Conservation (phyloP, 257 asterid genomes). For the Cynanchum wilfordii region DNA sequence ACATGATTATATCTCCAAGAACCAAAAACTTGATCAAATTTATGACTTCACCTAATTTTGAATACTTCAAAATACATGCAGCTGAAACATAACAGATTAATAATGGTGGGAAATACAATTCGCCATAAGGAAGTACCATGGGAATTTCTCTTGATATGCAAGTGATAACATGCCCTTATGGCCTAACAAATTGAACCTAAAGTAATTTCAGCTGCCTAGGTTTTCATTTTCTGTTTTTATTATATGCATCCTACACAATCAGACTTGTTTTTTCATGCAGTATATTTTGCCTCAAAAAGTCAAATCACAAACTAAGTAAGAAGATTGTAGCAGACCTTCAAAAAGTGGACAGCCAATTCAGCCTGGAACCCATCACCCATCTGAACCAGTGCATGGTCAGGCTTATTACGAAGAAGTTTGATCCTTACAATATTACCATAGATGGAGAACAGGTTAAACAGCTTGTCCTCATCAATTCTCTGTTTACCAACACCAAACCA, state of each 20-base stretch:
- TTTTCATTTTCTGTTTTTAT: background rate
- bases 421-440: constrained; percentile 88
- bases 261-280: background rate
- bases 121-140: background rate
- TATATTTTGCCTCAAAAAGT: background rate
- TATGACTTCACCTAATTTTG: background rate
- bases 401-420: constrained; percentile 92
- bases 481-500: constrained; percentile 31
- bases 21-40: too few relatives aligned
- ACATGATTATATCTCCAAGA: too few relatives aligned
- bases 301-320: background rate
- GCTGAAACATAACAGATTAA: background rate
- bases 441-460: constrained; percentile 85
- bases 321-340: constrained; percentile 51
- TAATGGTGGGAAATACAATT: background rate
- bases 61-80: background rate
- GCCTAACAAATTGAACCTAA: background rate
- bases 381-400: constrained; percentile 93
- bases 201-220: background rate
- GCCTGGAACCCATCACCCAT: constrained; percentile 99
- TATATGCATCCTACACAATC: background rate
- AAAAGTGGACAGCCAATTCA: constrained; percentile 92
- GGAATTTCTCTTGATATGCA: background rate
- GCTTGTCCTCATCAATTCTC: constrained; percentile 88
- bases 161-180: background rate